Base-by-base conservation (phyloP, 2,329 filamentous ascomycete species). In the Hypocreales sp. region DNA sequence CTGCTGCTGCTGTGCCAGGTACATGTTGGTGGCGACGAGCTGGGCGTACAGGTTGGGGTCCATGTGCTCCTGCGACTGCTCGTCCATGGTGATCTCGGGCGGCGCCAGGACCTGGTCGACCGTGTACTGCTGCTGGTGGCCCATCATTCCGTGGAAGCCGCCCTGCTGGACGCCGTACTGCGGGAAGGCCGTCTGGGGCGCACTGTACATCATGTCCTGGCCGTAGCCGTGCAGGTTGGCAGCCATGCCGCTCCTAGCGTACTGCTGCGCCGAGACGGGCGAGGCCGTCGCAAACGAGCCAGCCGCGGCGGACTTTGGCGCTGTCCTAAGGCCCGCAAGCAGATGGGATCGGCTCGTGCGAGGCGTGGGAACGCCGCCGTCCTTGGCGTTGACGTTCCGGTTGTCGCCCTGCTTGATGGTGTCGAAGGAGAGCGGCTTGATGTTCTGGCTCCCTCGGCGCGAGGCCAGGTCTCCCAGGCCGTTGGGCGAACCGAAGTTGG, bases 341-440 rank as follows among this genome's bases (percentile, higher is more conserved):
- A 98, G 69, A 48, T 98, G 90, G 37, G 84, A 92, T 39, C 90
- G 82, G 55, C 84, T 93, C 29, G 87, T 95, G 46, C 87, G 79
- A 34, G 87, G 90, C 29, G 86, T 92, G 7, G 80, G 72, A 29
- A 72, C 66, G 31, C 72, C 67, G 31, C 75, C 75, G 37, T 79
- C 73, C 34, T 72, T 64, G 43, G 72, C 55, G 40, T 77, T 73
- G 44, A 72, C 67, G n/a, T n/a, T n/a, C n/a, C n/a, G n/a, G 29
- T 72, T 69, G 47, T 7, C 18, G 10, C 74, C 69, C 31, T 79
- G 67, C 53, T 79, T 84, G 37, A 67, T 68, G 28, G 64, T 61
- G 40, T 76, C 81, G 50, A 77, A 86, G 38, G 60, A 93, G 55
- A 94, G 69, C 40, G 84, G 83, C 63, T 94, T 94, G 57, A 93